Conservation (phyloP, 192 early-diverging fungal species). For the Dissophora ornata region DNA sequence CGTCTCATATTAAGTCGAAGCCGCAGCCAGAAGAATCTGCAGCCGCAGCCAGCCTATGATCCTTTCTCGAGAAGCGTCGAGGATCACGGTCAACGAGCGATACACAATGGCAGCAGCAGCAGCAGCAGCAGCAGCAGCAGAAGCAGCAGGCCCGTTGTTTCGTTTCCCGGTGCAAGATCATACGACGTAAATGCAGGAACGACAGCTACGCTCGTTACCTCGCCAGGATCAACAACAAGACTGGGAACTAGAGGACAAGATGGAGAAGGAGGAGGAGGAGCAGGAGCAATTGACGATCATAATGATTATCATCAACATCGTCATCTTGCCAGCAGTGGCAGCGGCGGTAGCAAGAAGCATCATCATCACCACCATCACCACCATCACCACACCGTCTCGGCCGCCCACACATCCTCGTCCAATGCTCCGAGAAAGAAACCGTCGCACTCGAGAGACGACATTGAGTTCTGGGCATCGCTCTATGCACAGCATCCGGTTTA, state of each 20-base stretch:
- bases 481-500: constrained; percentile 38
- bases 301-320: not conserved
- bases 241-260: too few relatives aligned
- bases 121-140: too few relatives aligned
- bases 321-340: not conserved
- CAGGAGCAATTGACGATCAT: too few relatives aligned
- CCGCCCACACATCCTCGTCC: too few relatives aligned
- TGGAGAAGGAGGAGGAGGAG: not conserved
- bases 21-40: constrained; percentile 1
- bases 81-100: too few relatives aligned
- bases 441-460: constrained; percentile 16
- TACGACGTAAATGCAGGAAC: constrained; percentile 9
- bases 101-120: not conserved
- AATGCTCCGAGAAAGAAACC: not conserved
- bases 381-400: not conserved
- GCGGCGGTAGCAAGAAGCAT: not conserved
- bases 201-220: not conserved
- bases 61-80: not conserved
- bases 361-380: too few relatives aligned
- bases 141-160: not conserved
- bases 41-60: not conserved
- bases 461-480: constrained; percentile 41
- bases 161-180: constrained; percentile 9
- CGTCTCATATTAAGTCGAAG: not conserved
- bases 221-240: not conserved